A percentile compares a stretch with the other conserved stretches of the same genome.
Evolutionary conservation across 2,329 filamentous ascomycete species (phyloP).

Genomic region (Claviceps sp.): DNA sequence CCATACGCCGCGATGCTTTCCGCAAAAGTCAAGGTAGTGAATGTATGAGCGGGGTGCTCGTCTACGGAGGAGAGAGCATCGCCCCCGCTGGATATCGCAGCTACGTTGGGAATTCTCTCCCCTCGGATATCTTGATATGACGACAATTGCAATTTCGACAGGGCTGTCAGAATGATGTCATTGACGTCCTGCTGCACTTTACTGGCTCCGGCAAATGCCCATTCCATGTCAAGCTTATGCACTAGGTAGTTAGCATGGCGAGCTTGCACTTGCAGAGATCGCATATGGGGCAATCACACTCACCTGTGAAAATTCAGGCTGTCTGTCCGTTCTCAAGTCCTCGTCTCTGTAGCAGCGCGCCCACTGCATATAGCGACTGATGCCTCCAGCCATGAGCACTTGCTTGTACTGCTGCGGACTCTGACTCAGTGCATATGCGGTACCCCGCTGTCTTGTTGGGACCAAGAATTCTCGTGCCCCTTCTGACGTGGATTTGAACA

Average conservation of each 20-base stretch:
- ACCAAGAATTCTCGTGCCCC: slow-evolving; percentile 91
- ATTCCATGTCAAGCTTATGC: slow-evolving; percentile 72
- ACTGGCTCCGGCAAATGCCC: slow-evolving; percentile 59
- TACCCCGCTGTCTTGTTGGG: slow-evolving; percentile 61
- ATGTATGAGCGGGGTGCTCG: slow-evolving; percentile 16
- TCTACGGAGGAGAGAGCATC: slow-evolving; percentile 1
- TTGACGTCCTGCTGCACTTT: slow-evolving; percentile 22
- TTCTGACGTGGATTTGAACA: slow-evolving; percentile 97
- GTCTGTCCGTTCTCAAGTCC: slow-evolving; percentile 78
- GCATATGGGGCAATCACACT: background rate
- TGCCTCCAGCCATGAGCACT: slow-evolving; percentile 83
- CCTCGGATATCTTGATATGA: slow-evolving; percentile 51
- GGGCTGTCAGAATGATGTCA: slow-evolving; percentile 20
- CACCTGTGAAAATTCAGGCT: slow-evolving; percentile 92
- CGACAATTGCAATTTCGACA: slow-evolving; percentile 16
- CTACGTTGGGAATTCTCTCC: slow-evolving; percentile 19
- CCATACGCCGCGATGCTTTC: slow-evolving; percentile 64
- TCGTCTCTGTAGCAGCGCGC: slow-evolving; percentile 93
- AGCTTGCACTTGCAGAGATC: background rate
- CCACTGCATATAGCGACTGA: slow-evolving; percentile 78
- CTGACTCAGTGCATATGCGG: slow-evolving; percentile 84
- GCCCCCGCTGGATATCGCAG: slow-evolving; percentile 11
- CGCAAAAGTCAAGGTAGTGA: slow-evolving; percentile 23
- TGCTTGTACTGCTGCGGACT: slow-evolving; percentile 99
- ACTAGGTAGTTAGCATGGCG: slow-evolving; percentile 1